Evolutionary conservation across 768 basidiomycete genomes (phyloP).

Genomic region (Sutorius australiensis): DNA sequence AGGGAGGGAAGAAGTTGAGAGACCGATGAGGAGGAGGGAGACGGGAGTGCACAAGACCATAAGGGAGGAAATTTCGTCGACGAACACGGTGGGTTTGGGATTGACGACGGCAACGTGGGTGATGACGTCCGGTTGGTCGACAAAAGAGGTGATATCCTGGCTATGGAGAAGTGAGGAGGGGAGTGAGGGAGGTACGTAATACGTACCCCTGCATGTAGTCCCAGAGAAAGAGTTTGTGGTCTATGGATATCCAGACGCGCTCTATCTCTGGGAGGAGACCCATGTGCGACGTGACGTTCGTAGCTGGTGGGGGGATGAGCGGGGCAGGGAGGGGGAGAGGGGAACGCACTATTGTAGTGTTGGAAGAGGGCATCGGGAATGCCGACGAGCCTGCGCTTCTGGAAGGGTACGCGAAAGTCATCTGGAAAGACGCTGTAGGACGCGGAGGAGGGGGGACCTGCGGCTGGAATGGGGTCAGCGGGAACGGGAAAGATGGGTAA

Average conservation of each 20-base stretch:
- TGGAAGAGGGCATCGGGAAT: constrained; percentile 77
- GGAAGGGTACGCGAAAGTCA: constrained; percentile 74
- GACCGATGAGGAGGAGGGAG: constrained; percentile 78
- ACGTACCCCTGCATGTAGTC: constrained; percentile 91
- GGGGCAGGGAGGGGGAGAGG: neutral
- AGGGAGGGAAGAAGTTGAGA: constrained; percentile 50
- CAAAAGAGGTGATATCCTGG: constrained; percentile 89
- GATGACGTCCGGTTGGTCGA: constrained; percentile 88
- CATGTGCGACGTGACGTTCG: constrained; percentile 75
- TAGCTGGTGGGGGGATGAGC: constrained; percentile 40
- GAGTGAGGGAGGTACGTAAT: neutral
- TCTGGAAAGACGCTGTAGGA: constrained; percentile 75
- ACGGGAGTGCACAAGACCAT: constrained; percentile 89
- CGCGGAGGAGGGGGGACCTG: constrained; percentile 65
- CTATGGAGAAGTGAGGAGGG: constrained; percentile 35
- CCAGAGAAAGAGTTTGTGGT: constrained; percentile 94
- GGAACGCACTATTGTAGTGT: constrained; percentile 64
- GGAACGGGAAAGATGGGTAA: neutral
- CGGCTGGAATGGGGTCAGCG: constrained; percentile 39
- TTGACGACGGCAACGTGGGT: constrained; percentile 83
- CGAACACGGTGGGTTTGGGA: constrained; percentile 83
- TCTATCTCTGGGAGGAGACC: constrained; percentile 92
- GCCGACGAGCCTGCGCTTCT: constrained; percentile 70
- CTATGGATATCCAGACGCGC: constrained; percentile 92
- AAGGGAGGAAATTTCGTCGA: constrained; percentile 86